Base-by-base conservation (phyloP, 139 green algal genomes). In the Closterium sp. region DNA sequence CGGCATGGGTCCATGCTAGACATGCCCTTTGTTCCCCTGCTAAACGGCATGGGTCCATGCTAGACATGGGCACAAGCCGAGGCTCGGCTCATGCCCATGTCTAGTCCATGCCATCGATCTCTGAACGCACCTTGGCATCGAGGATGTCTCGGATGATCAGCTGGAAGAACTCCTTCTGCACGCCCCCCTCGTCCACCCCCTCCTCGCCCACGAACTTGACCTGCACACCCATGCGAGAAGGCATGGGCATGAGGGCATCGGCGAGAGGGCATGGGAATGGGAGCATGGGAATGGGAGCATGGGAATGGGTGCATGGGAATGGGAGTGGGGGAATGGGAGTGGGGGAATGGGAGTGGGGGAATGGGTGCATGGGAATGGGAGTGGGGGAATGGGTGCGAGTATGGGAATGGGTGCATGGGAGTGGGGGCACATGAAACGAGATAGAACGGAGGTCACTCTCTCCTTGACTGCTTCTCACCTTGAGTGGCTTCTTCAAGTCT, bases 131-230 rank as follows among this genome's bases (percentile, higher is more conserved):
- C 86, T 92, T 92, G 34, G 89, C 34, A 85, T 93, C 87, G 28
- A 93, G 90, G 32, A 93, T 92, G 7, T 93, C 83, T n/a, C 91
- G 92, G 16, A 95, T 31, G 19, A 98, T 94, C 55, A 98, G 95
- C 95, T 97, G 96, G 95, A 98, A 98, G 85, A 98, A 98, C 95
- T 98, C 97, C 93, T 98, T 98, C 87, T 96, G 92, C 43, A 98
- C 94, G 0, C 97, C 97, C 2, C 97, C 97, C 93, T 98, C 97
- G 89, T 98, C 97, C 23, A 98, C 96, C 5, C 96, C 97, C 91
- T 98, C 96, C 94, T 98, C 97, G 6, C 96, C 96, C 4, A 98
- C 90, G 91, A 98, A 98, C 0, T 94, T 6, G 31, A 97, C 96
- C 94, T 97, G 97, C 38, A 98, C 93, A 1, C 96, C 95, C 90